Conservation (phyloP, 371 early-diverging fungal species). For the Haplosporangium sp. region DNA sequence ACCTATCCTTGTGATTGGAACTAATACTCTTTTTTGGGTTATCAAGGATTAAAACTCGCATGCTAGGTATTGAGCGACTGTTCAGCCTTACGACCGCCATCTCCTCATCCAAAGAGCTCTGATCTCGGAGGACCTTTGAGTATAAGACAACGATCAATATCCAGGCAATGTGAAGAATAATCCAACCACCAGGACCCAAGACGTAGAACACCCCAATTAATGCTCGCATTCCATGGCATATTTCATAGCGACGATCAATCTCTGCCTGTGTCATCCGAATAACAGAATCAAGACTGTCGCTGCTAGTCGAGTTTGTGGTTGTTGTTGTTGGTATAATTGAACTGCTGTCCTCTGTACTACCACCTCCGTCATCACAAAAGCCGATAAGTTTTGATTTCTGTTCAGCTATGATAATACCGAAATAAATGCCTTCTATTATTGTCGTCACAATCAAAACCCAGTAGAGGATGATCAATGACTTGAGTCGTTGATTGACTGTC, state of each 20-base stretch:
- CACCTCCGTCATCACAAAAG: conserved; percentile 20
- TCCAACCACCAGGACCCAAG: conserved; percentile 46
- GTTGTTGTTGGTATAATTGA: background rate
- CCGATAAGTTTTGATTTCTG: conserved; percentile 34
- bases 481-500: conserved; percentile 10
- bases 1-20: background rate
- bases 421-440: conserved; percentile 42
- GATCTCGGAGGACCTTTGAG: conserved; percentile 38
- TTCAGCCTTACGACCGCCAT: background rate
- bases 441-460: conserved; percentile 37
- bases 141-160: conserved; percentile 38
- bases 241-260: background rate
- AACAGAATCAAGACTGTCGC: no score
- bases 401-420: conserved; percentile 40
- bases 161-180: conserved; percentile 41
- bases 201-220: conserved; percentile 33
- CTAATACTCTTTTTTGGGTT: background rate
- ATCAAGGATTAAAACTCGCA: background rate
- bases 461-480: conserved; percentile 29
- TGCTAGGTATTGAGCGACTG: background rate
- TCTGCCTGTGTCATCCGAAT: background rate
- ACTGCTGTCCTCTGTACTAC: background rate
- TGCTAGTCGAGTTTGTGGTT: background rate
- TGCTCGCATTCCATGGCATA: conserved; percentile 5
- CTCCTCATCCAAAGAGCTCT: conserved; percentile 26